phyloP scores from a whole-genome alignment of 2,329 filamentous ascomycete genomes.

The Apiospora sp. region DNA sequence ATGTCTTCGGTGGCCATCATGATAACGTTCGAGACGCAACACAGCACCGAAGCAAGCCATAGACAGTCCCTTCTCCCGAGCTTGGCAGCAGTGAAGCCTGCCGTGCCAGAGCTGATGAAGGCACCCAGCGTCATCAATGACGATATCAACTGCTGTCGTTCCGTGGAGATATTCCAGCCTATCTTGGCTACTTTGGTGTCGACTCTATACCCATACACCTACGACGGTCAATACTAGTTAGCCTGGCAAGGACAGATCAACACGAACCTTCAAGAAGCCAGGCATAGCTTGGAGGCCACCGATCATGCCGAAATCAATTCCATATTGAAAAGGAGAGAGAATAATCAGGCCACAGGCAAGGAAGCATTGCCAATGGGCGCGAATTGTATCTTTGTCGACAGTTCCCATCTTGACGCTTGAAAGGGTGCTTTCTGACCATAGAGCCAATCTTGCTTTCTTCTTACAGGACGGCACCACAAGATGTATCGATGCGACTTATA shows the following conservation, averaged over 20 bases:
- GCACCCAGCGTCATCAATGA: constrained; percentile 47
- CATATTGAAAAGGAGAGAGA: constrained; percentile 60
- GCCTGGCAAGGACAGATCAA: background rate
- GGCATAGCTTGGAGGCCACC: constrained; percentile 59
- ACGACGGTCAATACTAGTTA: background rate
- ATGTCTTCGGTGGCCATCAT: constrained; percentile 65
- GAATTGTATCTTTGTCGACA: constrained; percentile 40
- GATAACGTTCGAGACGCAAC: constrained; percentile 59
- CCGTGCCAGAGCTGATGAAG: constrained; percentile 43
- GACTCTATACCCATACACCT: constrained; percentile 48
- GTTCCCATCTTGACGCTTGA: constrained; percentile 28
- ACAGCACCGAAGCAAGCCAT: constrained; percentile 56
- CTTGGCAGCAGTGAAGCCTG: constrained; percentile 40
- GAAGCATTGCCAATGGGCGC: constrained; percentile 55
- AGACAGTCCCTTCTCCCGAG: constrained; percentile 54
- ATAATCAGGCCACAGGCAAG: constrained; percentile 56
- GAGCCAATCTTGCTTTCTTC: background rate
- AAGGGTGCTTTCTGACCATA: background rate
- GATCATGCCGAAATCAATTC: constrained; percentile 59
- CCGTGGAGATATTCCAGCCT: constrained; percentile 54
- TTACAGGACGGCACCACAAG: background rate
- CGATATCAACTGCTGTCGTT: constrained; percentile 46
- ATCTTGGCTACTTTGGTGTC: constrained; percentile 41
- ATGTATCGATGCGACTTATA: background rate
- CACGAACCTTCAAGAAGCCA: constrained; percentile 53